Evolutionary conservation across 2,329 filamentous ascomycete species (phyloP), one percentile per base, ranked within the genome.

Genomic region (Pseudocercospora pini-densiflorae): DNA sequence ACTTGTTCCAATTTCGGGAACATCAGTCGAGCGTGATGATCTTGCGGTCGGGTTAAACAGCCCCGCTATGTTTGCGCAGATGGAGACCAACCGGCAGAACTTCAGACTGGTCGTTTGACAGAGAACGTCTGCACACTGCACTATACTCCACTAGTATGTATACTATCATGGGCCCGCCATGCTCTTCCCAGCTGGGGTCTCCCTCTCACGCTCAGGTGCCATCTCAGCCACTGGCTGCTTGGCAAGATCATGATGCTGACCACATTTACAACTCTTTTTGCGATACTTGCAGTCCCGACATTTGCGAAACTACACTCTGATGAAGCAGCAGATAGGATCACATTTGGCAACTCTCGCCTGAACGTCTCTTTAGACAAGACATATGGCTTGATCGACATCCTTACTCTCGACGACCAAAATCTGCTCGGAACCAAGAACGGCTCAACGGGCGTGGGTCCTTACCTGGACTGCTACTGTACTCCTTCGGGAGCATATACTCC

Each of bases 381-480:
- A 1, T 76, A 70, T 5, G 83, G 83, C 0, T 76, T 78, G 12
- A 79, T 85, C 21, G 75, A 79, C 9, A 74, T 77, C 19, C 74
- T 86, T 2, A 77, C 75, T 10, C 80, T 86, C 0, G 83, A 85
- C 70, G 79, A 78, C 0, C 82, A 84, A 66, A 83, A 89, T 68
- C 79, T 89, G 1, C 81, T 89, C 0, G 86, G 86, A 12, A 77
- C 78, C 1, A 68, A 71, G 19, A 78, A 59, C 21, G 71, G 70
- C 43, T 67, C 66, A 79, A 78, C 19, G 81, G 76, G 4, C 2
- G 80, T 84, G 27, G 85, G 86, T 0, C 85, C 86, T 1, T 88
- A 89, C 71, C 82, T 89, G 5, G 87, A 90, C 74, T 90, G 88
- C 74, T 88, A 89, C 76, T 90, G 87, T 72, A 86, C 81, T 0